Evolutionary conservation across 164 flowering plant species (phyloP), one percentile per base, ranked within the genome.

Genomic region (Taxillus chinensis): DNA sequence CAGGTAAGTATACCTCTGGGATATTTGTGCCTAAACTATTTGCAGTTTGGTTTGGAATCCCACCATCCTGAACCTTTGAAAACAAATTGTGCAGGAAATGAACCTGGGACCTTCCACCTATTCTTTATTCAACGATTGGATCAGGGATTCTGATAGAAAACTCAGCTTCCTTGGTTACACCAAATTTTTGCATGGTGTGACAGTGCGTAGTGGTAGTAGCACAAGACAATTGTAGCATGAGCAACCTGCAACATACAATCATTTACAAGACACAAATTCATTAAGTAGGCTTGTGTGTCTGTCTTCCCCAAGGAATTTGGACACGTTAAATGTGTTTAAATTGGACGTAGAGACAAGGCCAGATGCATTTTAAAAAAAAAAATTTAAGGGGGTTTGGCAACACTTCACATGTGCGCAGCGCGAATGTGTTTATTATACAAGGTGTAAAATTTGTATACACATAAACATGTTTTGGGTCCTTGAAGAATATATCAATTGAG

Each of bases 151-250:
- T 0, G 99, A 91, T 65, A 83, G 90, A 61, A 91, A 86, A 71
- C 86, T 91, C 41, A 87, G 83, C 74, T 85, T 91, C 55, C 73
- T 86, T 54, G 99, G 97, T 39, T 95, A 79, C 57, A 83, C 90
- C 41, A 95, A 83, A 67, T 86, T 86, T 76, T 85, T 95, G 74
- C 98, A 89, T 73, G 97, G 99, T 55, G 86, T 91, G 49, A 86
- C 97, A 15, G 60, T 84, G 5, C 83, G 97, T 9, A 78, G 67
- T 68, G 64, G 95, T 16, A 81, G 95, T 16, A 81, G 75, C 61
- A 71, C 86, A 67, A 82, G 90, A 74, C 85, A 73, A n/a, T 75
- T 76, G 41, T 76, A 81, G 70, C 67, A 68, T 70, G 8, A 37
- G 48, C 8, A 45, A 42, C 48, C 17, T 2, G 45, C n/a, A 5